Percentiles rank a stretch among this genome's conserved stretches.
Conservation (phyloP, 805 yeast genomes). For the Lachancea nothofagi region DNA sequence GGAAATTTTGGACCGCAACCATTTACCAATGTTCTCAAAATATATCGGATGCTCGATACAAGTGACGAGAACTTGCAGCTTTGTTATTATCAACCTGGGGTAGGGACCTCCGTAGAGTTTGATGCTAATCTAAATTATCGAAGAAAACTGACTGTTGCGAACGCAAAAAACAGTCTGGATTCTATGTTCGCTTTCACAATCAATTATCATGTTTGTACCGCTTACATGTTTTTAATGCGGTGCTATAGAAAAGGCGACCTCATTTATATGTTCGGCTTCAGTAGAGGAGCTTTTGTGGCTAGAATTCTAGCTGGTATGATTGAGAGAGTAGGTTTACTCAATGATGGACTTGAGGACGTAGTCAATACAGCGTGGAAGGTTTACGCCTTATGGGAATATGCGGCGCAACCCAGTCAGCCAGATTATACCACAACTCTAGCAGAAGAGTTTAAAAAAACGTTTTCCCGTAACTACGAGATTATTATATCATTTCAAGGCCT, state of each 20-base stretch:
- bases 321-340: conserved; percentile 55
- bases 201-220: conserved; percentile 52
- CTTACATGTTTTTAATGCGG: conserved; percentile 48
- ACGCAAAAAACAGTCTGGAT: conserved; percentile 33
- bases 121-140: conserved; percentile 27
- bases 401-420: conserved; percentile 50
- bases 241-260: conserved; percentile 46
- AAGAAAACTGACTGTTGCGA: conserved; percentile 16
- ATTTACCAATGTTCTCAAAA: conserved; percentile 48
- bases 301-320: conserved; percentile 62
- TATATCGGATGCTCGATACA: conserved; percentile 48
- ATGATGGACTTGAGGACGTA: conserved; percentile 50
- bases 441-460: conserved; percentile 50
- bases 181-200: conserved; percentile 49
- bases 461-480: conserved; percentile 41
- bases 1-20: conserved; percentile 53
- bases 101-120: conserved; percentile 48
- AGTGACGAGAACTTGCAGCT: conserved; percentile 37
- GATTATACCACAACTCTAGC: conserved; percentile 42
- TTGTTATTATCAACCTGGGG: conserved; percentile 66
- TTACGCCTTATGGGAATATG: conserved; percentile 53
- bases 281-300: conserved; percentile 63
- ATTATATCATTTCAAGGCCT: conserved; percentile 55
- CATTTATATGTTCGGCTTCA: conserved; percentile 54
- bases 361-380: conserved; percentile 58